A percentile compares a stretch with the other conserved stretches of the same genome.
Evolutionary conservation across 192 early-diverging fungal species (phyloP).

Genomic region (Lobosporangium transversale): DNA sequence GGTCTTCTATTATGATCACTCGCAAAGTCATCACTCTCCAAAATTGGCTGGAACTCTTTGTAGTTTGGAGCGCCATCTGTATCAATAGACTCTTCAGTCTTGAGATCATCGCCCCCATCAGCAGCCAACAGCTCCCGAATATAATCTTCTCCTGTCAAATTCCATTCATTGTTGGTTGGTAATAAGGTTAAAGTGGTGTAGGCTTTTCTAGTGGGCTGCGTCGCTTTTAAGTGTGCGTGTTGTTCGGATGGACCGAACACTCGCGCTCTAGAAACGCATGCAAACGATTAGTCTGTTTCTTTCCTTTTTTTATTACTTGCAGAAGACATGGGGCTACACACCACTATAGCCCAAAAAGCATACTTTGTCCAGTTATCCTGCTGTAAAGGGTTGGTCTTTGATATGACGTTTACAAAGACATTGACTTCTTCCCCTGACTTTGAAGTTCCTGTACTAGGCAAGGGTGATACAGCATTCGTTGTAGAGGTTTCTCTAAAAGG

Average conservation of each 20-base stretch:
- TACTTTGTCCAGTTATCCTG: constrained; percentile 43
- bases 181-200: constrained; percentile 19
- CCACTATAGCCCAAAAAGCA: neutral
- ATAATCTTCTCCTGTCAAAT: constrained; percentile 32
- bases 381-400: constrained; percentile 23
- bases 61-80: constrained; percentile 5
- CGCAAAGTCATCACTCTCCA: constrained; percentile 22
- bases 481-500: neutral
- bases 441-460: neutral
- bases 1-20: neutral
- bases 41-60: constrained; percentile 28
- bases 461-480: neutral
- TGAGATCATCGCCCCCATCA: neutral
- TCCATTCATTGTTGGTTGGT: constrained; percentile 38
- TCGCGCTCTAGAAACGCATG: constrained; percentile 16
- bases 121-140: constrained; percentile 24
- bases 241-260: constrained; percentile 15
- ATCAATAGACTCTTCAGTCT: neutral
- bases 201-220: neutral
- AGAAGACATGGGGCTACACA: neutral
- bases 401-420: constrained; percentile 48
- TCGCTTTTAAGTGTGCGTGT: neutral
- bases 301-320: neutral
- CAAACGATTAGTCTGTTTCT: neutral
- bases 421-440: constrained; percentile 36